Evolutionary conservation across 129 eudicot species (phyloP).

Genomic region (Flaveria sonorensis): DNA sequence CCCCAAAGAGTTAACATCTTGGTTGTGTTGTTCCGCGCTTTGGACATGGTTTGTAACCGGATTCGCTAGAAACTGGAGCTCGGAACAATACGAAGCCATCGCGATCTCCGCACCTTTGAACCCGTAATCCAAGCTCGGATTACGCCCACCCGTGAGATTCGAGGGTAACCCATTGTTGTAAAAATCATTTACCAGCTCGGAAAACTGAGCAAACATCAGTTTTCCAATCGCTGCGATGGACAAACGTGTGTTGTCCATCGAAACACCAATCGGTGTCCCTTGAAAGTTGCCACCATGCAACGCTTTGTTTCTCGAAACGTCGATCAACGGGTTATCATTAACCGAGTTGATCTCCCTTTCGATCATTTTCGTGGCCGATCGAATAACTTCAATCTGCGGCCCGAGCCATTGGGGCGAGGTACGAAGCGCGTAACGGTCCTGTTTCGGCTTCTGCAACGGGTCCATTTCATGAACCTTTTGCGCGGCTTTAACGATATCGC

Average conservation of each 20-base stretch:
- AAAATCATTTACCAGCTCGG: constrained; percentile 58
- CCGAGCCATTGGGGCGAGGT: constrained; percentile 72
- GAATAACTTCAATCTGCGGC: constrained; percentile 56
- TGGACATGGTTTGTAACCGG: constrained; percentile 66
- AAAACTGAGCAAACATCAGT: constrained; percentile 59
- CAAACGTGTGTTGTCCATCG: constrained; percentile 61
- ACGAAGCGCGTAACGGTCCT: constrained; percentile 58
- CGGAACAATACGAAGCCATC: constrained; percentile 64
- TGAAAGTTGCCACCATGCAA: constrained; percentile 64
- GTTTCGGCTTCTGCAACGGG: constrained; percentile 55
- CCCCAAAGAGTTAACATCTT: constrained; percentile 61
- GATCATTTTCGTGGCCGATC: constrained; percentile 48
- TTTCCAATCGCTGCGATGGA: constrained; percentile 54
- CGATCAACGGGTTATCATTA: constrained; percentile 60
- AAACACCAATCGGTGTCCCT: constrained; percentile 67
- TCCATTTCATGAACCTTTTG: constrained; percentile 52
- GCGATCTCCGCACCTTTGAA: constrained; percentile 65
- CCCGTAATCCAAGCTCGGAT: constrained; percentile 65
- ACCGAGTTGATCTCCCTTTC: constrained; percentile 58
- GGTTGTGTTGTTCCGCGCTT: constrained; percentile 67
- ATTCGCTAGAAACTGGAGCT: constrained; percentile 54
- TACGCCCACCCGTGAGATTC: constrained; percentile 53
- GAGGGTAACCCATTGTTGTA: constrained; percentile 60
- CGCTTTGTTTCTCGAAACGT: constrained; percentile 57
- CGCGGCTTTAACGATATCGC: constrained; percentile 49